phyloP scores from a whole-genome alignment of 768 basidiomycete species.

The Panellus pusillus region DNA sequence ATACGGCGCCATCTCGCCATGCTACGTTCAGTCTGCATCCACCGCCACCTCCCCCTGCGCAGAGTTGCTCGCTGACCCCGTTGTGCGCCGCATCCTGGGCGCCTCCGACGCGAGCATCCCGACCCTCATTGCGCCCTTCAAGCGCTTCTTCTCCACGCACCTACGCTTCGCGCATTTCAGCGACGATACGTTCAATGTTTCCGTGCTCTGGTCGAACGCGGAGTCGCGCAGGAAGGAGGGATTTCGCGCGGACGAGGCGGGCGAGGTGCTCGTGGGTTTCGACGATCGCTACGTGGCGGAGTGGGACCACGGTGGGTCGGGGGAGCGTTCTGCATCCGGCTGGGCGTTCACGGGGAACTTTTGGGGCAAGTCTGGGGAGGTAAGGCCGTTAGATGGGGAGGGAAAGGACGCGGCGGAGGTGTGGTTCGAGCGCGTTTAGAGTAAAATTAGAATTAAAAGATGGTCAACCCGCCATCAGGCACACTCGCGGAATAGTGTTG shows the following conservation, averaged over 20 bases:
- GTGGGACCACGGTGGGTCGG: conserved; percentile 29
- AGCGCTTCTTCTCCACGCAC: conserved; percentile 36
- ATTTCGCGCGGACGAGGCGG: conserved; percentile 18
- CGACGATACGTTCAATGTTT: conserved; percentile 40
- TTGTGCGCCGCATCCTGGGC: conserved; percentile 33
- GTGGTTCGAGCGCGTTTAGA: conserved; percentile 1
- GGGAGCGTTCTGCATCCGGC: not conserved
- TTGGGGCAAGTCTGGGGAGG: conserved; percentile 6
- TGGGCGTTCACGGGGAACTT: not conserved
- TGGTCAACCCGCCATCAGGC: too few species aligned
- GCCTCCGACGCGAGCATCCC: conserved; percentile 18
- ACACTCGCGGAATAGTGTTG: too few species aligned
- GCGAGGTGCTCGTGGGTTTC: conserved; percentile 34
- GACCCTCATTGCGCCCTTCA: conserved; percentile 36
- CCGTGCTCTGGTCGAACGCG: conserved; percentile 37
- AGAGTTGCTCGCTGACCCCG: conserved; percentile 23
- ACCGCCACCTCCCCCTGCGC: conserved; percentile 17
- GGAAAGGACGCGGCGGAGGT: conserved; percentile 3
- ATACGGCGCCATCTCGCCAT: conserved; percentile 38
- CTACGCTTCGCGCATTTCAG: conserved; percentile 38
- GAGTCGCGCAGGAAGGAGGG: conserved; percentile 30
- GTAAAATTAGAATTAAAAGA: too few species aligned
- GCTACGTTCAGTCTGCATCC: conserved; percentile 25
- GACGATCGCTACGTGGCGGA: conserved; percentile 39
- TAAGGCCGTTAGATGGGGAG: not conserved